Conservation (phyloP, 78 protist genomes). For the Guillardia theta region DNA sequence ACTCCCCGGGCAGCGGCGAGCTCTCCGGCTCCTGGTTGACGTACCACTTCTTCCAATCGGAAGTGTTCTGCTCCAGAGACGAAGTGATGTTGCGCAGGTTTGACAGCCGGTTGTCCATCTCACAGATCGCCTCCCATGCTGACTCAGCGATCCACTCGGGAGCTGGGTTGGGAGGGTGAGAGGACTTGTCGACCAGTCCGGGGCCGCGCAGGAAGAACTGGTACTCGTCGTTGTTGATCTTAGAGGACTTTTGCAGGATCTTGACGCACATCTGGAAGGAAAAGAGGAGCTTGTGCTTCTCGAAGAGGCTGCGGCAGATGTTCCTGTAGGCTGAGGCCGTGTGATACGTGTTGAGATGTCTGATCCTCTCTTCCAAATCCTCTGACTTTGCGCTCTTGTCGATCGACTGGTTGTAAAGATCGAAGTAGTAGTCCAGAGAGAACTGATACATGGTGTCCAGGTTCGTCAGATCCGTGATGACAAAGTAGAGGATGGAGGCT, state of each 20-base stretch:
- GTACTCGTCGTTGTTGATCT: constrained; percentile 69
- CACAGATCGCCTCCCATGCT: constrained; percentile 82
- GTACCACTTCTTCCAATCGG: constrained; percentile 86
- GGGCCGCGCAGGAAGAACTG: constrained; percentile 84
- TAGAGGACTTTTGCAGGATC: constrained; percentile 53
- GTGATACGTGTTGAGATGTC: constrained; percentile 66
- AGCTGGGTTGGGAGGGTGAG: constrained; percentile 66
- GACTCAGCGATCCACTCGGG: constrained; percentile 73
- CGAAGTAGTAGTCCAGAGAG: constrained; percentile 76
- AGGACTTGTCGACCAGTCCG: constrained; percentile 66
- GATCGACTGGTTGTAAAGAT: constrained; percentile 59
- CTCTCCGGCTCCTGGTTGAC: constrained; percentile 70
- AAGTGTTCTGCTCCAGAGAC: constrained; percentile 58
- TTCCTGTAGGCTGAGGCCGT: constrained; percentile 62
- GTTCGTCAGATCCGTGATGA: constrained; percentile 70
- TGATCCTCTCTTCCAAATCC: constrained; percentile 59
- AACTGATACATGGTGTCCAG: constrained; percentile 92
- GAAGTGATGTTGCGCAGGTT: constrained; percentile 58
- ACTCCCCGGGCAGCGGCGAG: constrained; percentile 72
- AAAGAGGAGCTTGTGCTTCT: constrained; percentile 84
- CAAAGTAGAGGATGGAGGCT: constrained; percentile 82
- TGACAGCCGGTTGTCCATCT: constrained; percentile 65
- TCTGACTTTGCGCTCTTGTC: background rate
- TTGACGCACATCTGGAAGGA: constrained; percentile 80
- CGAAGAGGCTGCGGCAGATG: constrained; percentile 85